These are phyloP conservation scores for Aspergillus sp. DNA, from an alignment of 2,329 filamentous ascomycete genomes.

Conservation along the genomic window DNA sequence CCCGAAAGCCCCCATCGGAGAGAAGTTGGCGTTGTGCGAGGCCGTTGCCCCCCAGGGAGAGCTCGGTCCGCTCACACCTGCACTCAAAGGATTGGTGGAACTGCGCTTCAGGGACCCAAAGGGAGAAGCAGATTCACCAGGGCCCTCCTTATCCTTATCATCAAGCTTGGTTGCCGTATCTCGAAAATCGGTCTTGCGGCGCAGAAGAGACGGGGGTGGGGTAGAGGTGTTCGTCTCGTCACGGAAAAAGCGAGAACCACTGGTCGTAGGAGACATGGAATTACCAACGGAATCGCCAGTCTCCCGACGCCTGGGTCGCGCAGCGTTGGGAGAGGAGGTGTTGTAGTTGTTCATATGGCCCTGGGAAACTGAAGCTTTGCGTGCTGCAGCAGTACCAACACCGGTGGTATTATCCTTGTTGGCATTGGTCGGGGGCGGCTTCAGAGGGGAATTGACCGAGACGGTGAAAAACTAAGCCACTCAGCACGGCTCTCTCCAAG, in stretches of 20 bases:
- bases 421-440: conserved; percentile 67
- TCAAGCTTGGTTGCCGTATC: conserved; percentile 44
- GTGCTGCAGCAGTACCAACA: conserved; percentile 42
- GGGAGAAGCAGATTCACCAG: conserved; percentile 38
- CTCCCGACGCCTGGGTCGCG: conserved; percentile 75
- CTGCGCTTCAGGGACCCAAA: conserved; percentile 55
- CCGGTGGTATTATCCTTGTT: conserved; percentile 52
- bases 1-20: conserved; percentile 80
- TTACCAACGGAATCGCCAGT: conserved; percentile 65
- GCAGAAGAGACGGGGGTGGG: conserved; percentile 56
- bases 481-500: conserved; percentile 16
- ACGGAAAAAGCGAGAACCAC: conserved; percentile 42
- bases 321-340: conserved; percentile 67
- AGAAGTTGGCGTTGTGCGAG: conserved; percentile 58
- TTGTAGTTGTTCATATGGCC: conserved; percentile 61
- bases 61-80: conserved; percentile 42
- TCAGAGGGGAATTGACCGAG: conserved; percentile 91
- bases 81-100: conserved; percentile 50
- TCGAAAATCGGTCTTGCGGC: conserved; percentile 59
- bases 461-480: conserved; percentile 65
- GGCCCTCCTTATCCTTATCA: conserved; percentile 47
- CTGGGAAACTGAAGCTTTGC: conserved; percentile 80
- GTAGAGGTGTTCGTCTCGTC: conserved; percentile 53
- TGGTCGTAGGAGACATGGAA: conserved; percentile 44
- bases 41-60: conserved; percentile 56